Evolutionary conservation across 805 yeast species (phyloP).

Genomic region (Barnettozyma sucrosica): DNA sequence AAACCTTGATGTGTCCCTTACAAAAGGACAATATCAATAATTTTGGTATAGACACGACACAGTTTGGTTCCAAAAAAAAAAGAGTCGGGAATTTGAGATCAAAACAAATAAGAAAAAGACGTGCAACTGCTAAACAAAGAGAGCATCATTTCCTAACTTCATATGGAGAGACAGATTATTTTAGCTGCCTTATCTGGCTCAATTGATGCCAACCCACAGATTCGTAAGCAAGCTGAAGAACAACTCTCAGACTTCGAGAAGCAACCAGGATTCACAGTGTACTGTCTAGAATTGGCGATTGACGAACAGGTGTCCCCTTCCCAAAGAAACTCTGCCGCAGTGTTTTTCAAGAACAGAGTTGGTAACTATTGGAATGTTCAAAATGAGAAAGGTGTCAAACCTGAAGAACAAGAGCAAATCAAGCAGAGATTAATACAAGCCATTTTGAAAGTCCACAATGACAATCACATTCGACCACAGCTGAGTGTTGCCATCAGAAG

Average conservation of each 20-base stretch:
- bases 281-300: conserved; percentile 43
- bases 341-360: conserved; percentile 62
- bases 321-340: conserved; percentile 55
- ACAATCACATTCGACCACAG: conserved; percentile 46
- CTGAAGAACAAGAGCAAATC: conserved; percentile 49
- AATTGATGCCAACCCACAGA: conserved; percentile 43
- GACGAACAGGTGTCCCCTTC: conserved; percentile 38
- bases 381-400: conserved; percentile 27
- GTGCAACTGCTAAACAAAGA: neutral
- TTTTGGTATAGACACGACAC: neutral
- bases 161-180: conserved; percentile 41
- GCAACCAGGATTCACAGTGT: conserved; percentile 52
- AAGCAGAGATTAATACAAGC: conserved; percentile 50
- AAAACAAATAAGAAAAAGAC: neutral
- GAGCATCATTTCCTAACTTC: neutral
- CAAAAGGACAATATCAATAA: neutral
- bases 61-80: neutral
- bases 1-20: neutral
- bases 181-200: conserved; percentile 48
- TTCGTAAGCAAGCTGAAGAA: conserved; percentile 48
- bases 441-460: conserved; percentile 37
- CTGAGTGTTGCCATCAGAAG: conserved; percentile 50
- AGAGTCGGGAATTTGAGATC: neutral
- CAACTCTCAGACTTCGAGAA: conserved; percentile 46
- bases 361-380: conserved; percentile 45